Evolutionary conservation across 1,284 basidiomycete species (phyloP).

Genomic region (Fomitopsis schrenkii): DNA sequence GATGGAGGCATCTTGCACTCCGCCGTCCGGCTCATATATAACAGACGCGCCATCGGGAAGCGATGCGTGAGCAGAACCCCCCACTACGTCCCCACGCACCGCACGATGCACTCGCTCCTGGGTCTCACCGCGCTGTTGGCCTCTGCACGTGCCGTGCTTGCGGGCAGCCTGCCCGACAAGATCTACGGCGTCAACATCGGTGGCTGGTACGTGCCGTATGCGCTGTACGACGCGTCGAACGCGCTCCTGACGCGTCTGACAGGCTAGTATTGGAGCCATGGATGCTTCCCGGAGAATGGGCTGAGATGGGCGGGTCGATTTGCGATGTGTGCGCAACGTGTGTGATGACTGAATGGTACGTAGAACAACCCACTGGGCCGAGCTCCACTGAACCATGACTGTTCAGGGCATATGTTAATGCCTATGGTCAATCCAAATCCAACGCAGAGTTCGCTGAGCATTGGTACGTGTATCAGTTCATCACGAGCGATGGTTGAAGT

Average conservation of each 20-base stretch:
- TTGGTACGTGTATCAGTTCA: constrained; percentile 39
- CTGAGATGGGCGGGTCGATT: constrained; percentile 57
- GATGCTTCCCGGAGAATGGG: constrained; percentile 72
- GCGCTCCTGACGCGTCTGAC: neutral
- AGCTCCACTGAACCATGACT: neutral
- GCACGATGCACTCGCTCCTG: constrained; percentile 6
- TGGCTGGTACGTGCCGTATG: constrained; percentile 40
- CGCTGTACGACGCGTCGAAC: neutral
- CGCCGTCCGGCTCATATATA: neutral
- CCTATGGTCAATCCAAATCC: constrained; percentile 52
- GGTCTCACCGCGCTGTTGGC: constrained; percentile 7
- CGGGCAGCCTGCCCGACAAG: constrained; percentile 35
- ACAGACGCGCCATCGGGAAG: neutral
- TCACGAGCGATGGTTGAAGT: neutral
- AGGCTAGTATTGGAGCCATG: constrained; percentile 63
- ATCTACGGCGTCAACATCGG: constrained; percentile 68
- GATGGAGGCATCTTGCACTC: neutral
- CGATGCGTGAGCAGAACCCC: neutral
- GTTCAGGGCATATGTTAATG: constrained; percentile 51
- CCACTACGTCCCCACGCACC: neutral
- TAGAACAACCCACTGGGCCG: neutral
- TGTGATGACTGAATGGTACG: constrained; percentile 56
- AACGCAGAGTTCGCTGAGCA: constrained; percentile 59
- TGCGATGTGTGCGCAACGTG: constrained; percentile 52
- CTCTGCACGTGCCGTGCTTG: constrained; percentile 7